These are phyloP conservation scores for Phytophthora rubi DNA, from an alignment of 352 stramenopile species.

Conservation along the genomic window DNA sequence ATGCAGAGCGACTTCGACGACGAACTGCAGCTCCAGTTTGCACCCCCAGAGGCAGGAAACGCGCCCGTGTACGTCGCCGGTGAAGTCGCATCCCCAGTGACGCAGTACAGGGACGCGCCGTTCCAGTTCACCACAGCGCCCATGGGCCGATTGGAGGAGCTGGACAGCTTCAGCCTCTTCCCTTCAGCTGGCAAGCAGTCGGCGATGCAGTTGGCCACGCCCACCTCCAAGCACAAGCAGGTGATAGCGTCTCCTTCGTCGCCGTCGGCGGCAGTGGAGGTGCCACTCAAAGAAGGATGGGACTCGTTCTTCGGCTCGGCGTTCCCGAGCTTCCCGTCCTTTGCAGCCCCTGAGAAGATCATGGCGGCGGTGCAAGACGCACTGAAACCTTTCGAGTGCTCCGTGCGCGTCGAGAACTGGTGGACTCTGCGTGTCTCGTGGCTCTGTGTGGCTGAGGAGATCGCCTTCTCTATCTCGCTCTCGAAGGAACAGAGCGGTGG, in stretches of 20 bases:
- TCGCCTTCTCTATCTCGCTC: constrained; percentile 64
- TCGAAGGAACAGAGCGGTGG: constrained; percentile 37
- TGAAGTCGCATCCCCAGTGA: constrained; percentile 25
- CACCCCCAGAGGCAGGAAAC: background rate
- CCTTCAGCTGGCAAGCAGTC: constrained; percentile 10
- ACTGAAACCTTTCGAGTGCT: constrained; percentile 54
- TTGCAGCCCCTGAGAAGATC: constrained; percentile 47
- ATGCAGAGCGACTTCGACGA: constrained; percentile 30
- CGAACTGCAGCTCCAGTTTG: constrained; percentile 43
- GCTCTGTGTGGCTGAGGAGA: constrained; percentile 72
- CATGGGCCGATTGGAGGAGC: constrained; percentile 23
- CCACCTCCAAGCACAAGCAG: constrained; percentile 18
- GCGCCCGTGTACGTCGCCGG: constrained; percentile 18
- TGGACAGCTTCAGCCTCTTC: constrained; percentile 31
- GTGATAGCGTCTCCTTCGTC: constrained; percentile 48
- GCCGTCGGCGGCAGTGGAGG: constrained; percentile 53
- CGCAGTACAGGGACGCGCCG: constrained; percentile 52
- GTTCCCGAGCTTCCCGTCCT: constrained; percentile 63
- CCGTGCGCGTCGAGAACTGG: constrained; percentile 36
- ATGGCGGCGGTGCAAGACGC: constrained; percentile 54
- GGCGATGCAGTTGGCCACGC: background rate
- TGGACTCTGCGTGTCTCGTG: constrained; percentile 61
- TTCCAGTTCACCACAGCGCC: constrained; percentile 49
- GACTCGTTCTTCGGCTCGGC: constrained; percentile 52
- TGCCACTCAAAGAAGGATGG: constrained; percentile 57